phyloP scores from a whole-genome alignment of 208 protist species.

The Phytomonas sp. region DNA sequence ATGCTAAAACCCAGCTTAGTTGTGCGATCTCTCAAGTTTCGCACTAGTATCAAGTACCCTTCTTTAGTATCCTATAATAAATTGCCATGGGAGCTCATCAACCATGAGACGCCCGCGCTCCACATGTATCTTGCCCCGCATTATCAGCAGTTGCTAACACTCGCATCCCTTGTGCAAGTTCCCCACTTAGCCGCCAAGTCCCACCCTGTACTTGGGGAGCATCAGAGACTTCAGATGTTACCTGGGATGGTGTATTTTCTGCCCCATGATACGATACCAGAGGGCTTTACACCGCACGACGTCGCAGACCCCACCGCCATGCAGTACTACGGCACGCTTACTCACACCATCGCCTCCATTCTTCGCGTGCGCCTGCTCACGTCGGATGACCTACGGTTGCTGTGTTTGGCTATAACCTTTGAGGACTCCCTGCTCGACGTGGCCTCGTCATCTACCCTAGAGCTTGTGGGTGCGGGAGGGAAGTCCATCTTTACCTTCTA shows the following conservation, averaged over 20 bases:
- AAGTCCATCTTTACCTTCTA: constrained; percentile 44
- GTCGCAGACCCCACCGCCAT: constrained; percentile 53
- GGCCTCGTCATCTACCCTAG: constrained; percentile 26
- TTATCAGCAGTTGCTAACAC: constrained; percentile 70
- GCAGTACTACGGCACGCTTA: constrained; percentile 80
- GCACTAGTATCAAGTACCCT: constrained; percentile 75
- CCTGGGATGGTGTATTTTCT: constrained; percentile 69
- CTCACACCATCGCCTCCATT: constrained; percentile 33
- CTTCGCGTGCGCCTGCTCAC: constrained; percentile 39
- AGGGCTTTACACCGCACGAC: constrained; percentile 36
- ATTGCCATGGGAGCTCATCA: constrained; percentile 78
- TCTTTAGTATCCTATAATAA: constrained; percentile 86
- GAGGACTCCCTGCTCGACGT: constrained; percentile 20
- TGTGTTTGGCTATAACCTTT: constrained; percentile 65
- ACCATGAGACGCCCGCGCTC: constrained; percentile 56
- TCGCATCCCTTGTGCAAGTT: constrained; percentile 44
- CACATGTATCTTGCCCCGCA: constrained; percentile 78
- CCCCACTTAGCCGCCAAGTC: constrained; percentile 31
- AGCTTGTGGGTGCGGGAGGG: constrained; percentile 9
- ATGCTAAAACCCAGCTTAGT: constrained; percentile 31
- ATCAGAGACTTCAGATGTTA: constrained; percentile 56
- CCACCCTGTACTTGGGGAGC: constrained; percentile 33
- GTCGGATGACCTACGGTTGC: constrained; percentile 67
- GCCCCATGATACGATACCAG: constrained; percentile 19
- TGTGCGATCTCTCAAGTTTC: constrained; percentile 37